A percentile compares a stretch with the other conserved stretches of the same genome.
Evolutionary conservation across 768 basidiomycete species (phyloP).

Genomic region (Suillus decipiens): DNA sequence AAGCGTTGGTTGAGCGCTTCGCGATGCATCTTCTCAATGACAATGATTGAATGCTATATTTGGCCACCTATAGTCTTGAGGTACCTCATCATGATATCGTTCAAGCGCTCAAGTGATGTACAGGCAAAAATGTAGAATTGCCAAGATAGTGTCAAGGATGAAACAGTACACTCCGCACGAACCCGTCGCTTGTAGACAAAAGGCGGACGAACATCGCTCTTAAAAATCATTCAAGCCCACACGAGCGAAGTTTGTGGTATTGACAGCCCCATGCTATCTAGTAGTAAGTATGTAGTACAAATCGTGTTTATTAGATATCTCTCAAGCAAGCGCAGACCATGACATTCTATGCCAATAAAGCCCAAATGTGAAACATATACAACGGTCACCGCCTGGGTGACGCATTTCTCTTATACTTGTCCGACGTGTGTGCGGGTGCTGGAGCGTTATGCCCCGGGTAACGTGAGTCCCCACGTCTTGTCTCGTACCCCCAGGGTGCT

Average conservation of each 20-base stretch:
- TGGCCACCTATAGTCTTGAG: not conserved
- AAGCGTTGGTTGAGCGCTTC: not conserved
- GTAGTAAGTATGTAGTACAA: constrained; percentile 17
- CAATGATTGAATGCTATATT: constrained; percentile 5
- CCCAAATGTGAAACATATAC: constrained; percentile 13
- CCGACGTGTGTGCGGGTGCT: constrained; percentile 30
- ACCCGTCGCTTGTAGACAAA: not conserved
- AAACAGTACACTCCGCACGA: not conserved
- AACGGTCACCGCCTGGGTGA: constrained; percentile 46
- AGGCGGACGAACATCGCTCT: too few relatives aligned
- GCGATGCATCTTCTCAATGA: not conserved
- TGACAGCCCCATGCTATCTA: constrained; percentile 12
- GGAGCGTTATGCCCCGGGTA: constrained; percentile 26
- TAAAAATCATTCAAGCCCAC: not conserved
- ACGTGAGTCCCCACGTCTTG: constrained; percentile 24
- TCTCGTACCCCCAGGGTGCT: constrained; percentile 12
- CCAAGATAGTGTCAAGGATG: not conserved
- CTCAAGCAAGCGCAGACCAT: constrained; percentile 5
- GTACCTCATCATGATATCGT: not conserved
- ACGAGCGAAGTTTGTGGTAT: constrained; percentile 1
- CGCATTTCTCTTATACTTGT: constrained; percentile 42
- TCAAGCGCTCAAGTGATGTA: not conserved
- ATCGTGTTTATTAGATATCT: constrained; percentile 14
- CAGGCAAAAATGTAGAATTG: not conserved
- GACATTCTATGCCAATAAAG: constrained; percentile 12